These are phyloP conservation scores for Echria macrotheca DNA, from an alignment of 495 filamentous ascomycete species.

Conservation along the genomic window DNA sequence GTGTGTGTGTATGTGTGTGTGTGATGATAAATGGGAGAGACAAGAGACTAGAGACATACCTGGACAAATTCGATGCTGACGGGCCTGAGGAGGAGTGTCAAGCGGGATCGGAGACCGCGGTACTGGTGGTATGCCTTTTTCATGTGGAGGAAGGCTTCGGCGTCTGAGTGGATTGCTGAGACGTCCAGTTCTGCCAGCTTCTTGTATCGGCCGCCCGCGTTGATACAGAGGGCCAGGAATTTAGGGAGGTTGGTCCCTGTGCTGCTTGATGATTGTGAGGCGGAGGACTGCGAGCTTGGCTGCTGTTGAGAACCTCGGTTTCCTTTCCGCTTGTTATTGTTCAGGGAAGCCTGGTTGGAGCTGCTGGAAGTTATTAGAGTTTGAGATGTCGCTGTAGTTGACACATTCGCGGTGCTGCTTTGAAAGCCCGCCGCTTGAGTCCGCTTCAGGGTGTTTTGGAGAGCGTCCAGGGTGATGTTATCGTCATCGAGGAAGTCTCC, in stretches of 20 bases:
- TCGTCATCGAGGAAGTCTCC: constrained; percentile 1
- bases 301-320: neutral
- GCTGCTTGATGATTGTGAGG: neutral
- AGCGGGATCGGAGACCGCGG: constrained; percentile 4
- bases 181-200: constrained; percentile 8
- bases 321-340: too few relatives aligned
- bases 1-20: neutral
- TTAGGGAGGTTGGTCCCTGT: neutral
- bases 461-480: neutral
- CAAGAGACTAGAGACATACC: neutral
- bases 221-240: constrained; percentile 15
- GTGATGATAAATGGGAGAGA: neutral
- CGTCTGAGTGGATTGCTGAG: neutral
- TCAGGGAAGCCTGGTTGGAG: too few relatives aligned
- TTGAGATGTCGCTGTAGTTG: too few relatives aligned
- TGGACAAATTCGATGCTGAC: constrained; percentile 11
- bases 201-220: constrained; percentile 11
- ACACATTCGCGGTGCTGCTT: neutral
- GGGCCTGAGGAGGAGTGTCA: constrained; percentile 1
- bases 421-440: neutral
- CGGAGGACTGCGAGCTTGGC: neutral
- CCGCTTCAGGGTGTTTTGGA: neutral
- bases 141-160: constrained; percentile 3
- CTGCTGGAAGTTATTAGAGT: too few relatives aligned
- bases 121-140: constrained; percentile 7